Conservation (phyloP, 495 filamentous ascomycete genomes). For the Penicillium salamii region DNA sequence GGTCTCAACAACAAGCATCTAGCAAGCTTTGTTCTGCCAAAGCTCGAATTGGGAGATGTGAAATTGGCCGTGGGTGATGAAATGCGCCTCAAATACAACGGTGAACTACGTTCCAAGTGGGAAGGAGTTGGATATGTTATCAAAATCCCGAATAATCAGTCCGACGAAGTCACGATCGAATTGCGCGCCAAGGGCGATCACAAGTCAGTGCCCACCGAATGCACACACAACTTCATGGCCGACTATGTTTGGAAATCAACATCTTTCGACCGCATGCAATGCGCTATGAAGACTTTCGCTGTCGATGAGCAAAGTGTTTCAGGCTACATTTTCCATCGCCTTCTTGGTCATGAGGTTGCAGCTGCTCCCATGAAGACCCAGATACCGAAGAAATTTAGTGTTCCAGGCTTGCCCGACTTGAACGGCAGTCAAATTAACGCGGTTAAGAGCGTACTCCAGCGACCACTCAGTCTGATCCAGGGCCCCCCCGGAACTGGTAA, state of each 20-base stretch:
- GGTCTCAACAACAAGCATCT: slow-evolving; percentile 98
- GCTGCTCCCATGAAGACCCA: slow-evolving; percentile 95
- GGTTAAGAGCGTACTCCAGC: slow-evolving; percentile 92
- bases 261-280: slow-evolving; percentile 98
- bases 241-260: slow-evolving; percentile 99
- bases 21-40: slow-evolving; percentile 92
- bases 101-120: slow-evolving; percentile 91
- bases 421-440: slow-evolving; percentile 96
- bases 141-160: slow-evolving; percentile 99
- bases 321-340: slow-evolving; percentile 97
- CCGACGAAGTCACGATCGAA: slow-evolving; percentile 95
- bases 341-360: slow-evolving; percentile 93
- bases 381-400: slow-evolving; percentile 94
- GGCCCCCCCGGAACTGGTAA: slow-evolving; percentile 97
- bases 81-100: slow-evolving; percentile 95
- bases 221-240: slow-evolving; percentile 95
- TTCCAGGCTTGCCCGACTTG: slow-evolving; percentile 91
- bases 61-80: slow-evolving; percentile 98
- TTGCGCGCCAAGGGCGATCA: slow-evolving; percentile 85
- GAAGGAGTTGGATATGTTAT: slow-evolving; percentile 98
- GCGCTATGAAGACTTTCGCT: slow-evolving; percentile 98
- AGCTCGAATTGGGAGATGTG: slow-evolving; percentile 96
- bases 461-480: slow-evolving; percentile 92
- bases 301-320: slow-evolving; percentile 98
- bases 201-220: slow-evolving; percentile 94